Base-by-base conservation (phyloP, 352 stramenopile genomes). In the Phytophthora ramorum region DNA sequence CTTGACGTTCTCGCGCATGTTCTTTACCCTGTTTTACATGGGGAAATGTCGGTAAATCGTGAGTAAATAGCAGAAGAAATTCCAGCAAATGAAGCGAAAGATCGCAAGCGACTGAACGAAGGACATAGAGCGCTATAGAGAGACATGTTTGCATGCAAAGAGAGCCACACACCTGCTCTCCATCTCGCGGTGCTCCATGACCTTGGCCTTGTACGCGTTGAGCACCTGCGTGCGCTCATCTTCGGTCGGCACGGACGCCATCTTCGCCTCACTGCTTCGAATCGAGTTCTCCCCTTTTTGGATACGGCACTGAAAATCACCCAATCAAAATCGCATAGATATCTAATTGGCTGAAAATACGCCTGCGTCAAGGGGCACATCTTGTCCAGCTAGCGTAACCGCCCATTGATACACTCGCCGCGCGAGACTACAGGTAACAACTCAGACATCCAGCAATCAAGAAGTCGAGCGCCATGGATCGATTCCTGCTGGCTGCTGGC, bases 151-250 rank as follows among this genome's bases (percentile, higher is more conserved):
- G n/a, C n/a, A 60, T 49, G 41, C 3, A 53, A 1, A 48, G 9
- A 66, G 16, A 67, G 32, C 9, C n/a, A 76, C 82, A 50, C 54
- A 95, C 87, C 85, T 92, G 69, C 90, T 97, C 74, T 99, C 96
- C 62, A 98, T 97, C 79, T 99, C 96, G 55, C 93, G 90, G 79
- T 99, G 96, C 79, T 99, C 95, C 69, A 92, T 94, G 72, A 99
- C 97, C 81, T 99, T 99, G 43, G 83, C 85, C 57, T 97, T 93
- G 87, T 98, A 98, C 56, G 95, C 89, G 60, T 97, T 92, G 38
- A 99, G 81, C 63, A 98, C 91, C 83, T 98, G 90, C 56, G 92
- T 86, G 66, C 95, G 92, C 71, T 97, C 89, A 62, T 95, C 90
- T 69, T 96, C 89, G 28, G 86, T 73, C 37, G 75, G 30, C 24